Conservation (phyloP, 768 basidiomycete species). For the Chalciporus chontae region DNA sequence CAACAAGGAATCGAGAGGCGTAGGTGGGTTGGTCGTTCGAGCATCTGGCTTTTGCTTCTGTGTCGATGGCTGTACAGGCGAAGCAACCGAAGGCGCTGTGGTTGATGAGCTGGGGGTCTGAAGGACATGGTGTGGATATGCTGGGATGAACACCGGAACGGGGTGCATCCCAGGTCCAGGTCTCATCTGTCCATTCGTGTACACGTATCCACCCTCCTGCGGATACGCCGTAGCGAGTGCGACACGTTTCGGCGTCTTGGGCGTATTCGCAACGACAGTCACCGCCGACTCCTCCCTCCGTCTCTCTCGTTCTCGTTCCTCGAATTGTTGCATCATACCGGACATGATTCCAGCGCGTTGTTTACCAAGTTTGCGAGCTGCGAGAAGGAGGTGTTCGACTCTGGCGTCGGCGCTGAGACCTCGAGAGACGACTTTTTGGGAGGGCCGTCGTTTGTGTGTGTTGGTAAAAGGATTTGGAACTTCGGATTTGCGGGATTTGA, state of each 20-base stretch:
- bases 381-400: slow-evolving; percentile 66
- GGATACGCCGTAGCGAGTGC: slow-evolving; percentile 25
- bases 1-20: slow-evolving; percentile 56
- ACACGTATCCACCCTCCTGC: slow-evolving; percentile 26
- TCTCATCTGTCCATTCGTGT: slow-evolving; percentile 26
- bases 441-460: slow-evolving; percentile 23
- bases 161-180: slow-evolving; percentile 26
- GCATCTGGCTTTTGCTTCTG: slow-evolving; percentile 17
- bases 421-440: slow-evolving; percentile 24
- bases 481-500: slow-evolving; percentile 23
- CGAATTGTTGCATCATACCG: slow-evolving; percentile 40
- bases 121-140: slow-evolving; percentile 27
- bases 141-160: slow-evolving; percentile 29
- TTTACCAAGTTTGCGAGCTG: slow-evolving; percentile 66
- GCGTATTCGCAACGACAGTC: slow-evolving; percentile 20
- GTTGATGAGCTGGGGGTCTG: slow-evolving; percentile 33
- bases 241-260: slow-evolving; percentile 30
- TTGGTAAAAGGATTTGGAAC: slow-evolving; percentile 8
- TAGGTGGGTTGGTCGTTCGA: slow-evolving; percentile 32
- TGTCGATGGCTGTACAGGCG: slow-evolving; percentile 16
- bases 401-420: slow-evolving; percentile 59
- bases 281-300: slow-evolving; percentile 22
- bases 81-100: slow-evolving; percentile 24
- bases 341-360: slow-evolving; percentile 55
- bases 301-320: slow-evolving; percentile 31